These are phyloP conservation scores for Phoenix dactylifera DNA, from an alignment of 176 grass and related monocot genomes.

Conservation along the genomic window DNA sequence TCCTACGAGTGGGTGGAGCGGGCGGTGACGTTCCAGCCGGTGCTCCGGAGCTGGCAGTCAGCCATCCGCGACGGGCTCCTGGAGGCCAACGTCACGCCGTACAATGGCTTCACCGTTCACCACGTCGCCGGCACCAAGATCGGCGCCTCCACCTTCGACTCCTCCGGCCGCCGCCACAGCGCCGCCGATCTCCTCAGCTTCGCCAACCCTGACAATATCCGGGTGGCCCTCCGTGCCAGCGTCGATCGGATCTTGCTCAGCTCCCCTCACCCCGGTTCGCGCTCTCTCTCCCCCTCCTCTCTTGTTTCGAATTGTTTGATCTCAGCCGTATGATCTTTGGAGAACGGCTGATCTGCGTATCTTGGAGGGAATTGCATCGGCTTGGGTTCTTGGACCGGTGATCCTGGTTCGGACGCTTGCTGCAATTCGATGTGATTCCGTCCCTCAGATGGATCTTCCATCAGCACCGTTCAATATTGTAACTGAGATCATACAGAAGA, in stretches of 20 bases:
- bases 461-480: too few relatives aligned
- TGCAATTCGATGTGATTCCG: too few relatives aligned
- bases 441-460: too few relatives aligned
- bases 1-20: slow-evolving; percentile 77
- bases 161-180: slow-evolving; percentile 47
- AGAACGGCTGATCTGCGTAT: too few relatives aligned
- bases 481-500: too few relatives aligned
- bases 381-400: too few relatives aligned
- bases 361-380: too few relatives aligned
- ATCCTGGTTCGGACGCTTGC: too few relatives aligned
- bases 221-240: slow-evolving; percentile 40
- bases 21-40: slow-evolving; percentile 46
- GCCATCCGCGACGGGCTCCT: slow-evolving; percentile 53
- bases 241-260: slow-evolving; percentile 52
- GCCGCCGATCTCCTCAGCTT: slow-evolving; percentile 61
- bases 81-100: slow-evolving; percentile 62
- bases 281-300: not conserved
- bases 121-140: slow-evolving; percentile 66
- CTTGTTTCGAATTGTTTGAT: not conserved
- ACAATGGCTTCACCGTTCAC: slow-evolving; percentile 66
- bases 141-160: slow-evolving; percentile 68
- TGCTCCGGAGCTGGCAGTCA: slow-evolving; percentile 52
- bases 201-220: slow-evolving; percentile 46
- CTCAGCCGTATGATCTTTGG: too few relatives aligned
- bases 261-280: slow-evolving; percentile 36